Conservation (phyloP, 108 stramenopile species). For the Cyclostephanos tholiformis region DNA sequence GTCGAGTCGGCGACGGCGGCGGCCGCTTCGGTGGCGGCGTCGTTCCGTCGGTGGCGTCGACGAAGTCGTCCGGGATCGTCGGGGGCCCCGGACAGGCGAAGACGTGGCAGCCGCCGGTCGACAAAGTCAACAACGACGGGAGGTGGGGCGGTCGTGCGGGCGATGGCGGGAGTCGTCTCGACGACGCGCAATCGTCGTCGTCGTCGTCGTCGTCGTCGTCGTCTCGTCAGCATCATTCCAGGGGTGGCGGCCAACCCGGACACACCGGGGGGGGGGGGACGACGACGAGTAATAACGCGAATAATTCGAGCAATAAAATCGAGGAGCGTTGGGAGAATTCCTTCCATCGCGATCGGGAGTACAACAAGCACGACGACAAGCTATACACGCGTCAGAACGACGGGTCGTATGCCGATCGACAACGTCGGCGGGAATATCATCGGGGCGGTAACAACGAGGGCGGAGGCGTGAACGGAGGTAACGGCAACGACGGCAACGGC, state of each 20-base stretch:
- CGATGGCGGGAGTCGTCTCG: not conserved
- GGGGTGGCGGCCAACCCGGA: not conserved
- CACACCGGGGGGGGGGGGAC: not conserved
- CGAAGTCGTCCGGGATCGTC: not conserved
- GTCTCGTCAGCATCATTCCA: not conserved
- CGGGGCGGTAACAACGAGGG: not conserved
- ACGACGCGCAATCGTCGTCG: not conserved
- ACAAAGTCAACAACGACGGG: not conserved
- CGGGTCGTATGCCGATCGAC: conserved; percentile 12
- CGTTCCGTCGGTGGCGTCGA: not conserved
- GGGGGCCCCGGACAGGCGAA: conserved; percentile 7
- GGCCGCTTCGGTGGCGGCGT: not conserved
- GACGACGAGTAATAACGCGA: conserved; percentile 1
- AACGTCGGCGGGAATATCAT: not conserved
- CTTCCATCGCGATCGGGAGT: conserved; percentile 4
- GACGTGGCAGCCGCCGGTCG: conserved; percentile 25
- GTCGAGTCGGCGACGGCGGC: not conserved
- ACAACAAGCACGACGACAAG: conserved; percentile 50
- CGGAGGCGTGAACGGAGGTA: too few relatives aligned
- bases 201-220: conserved; percentile 13
- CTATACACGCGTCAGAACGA: conserved; percentile 30
- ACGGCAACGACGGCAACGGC: not conserved
- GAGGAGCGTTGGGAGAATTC: too few relatives aligned
- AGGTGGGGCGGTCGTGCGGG: not conserved
- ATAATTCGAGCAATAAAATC: too few relatives aligned